Evolutionary conservation across 257 asterid genomes (phyloP).

Genomic region (Gentiana straminea): DNA sequence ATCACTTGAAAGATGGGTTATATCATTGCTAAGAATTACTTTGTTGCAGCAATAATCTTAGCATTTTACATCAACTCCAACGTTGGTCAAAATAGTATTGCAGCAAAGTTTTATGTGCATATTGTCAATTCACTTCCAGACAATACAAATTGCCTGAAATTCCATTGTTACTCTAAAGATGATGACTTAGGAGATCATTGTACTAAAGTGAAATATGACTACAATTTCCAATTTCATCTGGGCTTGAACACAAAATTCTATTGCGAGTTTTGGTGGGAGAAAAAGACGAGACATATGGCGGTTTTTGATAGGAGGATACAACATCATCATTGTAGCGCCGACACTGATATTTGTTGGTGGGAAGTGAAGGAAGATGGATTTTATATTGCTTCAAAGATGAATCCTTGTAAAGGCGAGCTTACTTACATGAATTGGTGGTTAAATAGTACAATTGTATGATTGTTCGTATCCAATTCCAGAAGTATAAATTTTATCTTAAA

Average conservation of each 20-base stretch:
- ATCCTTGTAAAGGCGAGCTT: not conserved
- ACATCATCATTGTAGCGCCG: not conserved
- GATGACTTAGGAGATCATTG: not conserved
- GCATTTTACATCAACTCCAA: too few relatives aligned
- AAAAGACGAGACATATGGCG: not conserved
- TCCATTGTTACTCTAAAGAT: not conserved
- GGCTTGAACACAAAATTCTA: not conserved
- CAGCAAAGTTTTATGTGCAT: too few relatives aligned
- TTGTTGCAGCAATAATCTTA: too few relatives aligned
- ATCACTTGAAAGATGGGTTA: too few relatives aligned
- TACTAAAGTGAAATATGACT: not conserved
- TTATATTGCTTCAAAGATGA: not conserved
- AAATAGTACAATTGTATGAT: too few relatives aligned
- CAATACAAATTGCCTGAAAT: not conserved
- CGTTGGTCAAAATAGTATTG: too few relatives aligned
- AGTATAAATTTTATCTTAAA: too few relatives aligned
- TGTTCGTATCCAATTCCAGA: too few relatives aligned
- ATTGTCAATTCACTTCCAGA: not conserved
- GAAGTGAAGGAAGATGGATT: not conserved
- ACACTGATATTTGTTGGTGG: not conserved
- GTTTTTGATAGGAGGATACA: not conserved
- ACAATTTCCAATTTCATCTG: not conserved
- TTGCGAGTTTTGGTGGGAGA: not conserved
- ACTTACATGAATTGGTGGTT: not conserved
- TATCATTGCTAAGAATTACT: too few relatives aligned